Conservation (phyloP, 306 rosid genomes). For the Vicia villosa region DNA sequence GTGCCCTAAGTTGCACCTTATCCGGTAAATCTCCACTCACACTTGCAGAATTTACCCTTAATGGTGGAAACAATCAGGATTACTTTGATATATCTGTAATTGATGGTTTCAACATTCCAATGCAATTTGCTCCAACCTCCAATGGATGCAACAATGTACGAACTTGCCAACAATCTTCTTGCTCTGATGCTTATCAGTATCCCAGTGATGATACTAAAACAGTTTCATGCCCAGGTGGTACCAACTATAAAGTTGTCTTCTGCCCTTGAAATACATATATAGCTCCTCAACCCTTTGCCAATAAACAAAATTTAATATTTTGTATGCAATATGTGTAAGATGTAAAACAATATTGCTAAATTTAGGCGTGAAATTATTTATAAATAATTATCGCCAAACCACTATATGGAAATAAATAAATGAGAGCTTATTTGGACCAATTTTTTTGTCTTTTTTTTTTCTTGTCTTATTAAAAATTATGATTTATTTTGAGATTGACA, state of each 20-base stretch:
- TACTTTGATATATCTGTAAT: background rate
- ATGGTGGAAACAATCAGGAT: background rate
- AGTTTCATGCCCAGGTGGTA: background rate
- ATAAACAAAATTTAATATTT: no score
- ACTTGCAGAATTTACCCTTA: conserved; percentile 5
- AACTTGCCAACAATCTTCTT: background rate
- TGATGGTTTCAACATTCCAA: conserved; percentile 25
- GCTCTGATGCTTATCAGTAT: background rate
- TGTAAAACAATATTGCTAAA: no score
- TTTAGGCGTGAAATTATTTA: no score
- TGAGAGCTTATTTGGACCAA: no score
- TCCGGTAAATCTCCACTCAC: background rate
- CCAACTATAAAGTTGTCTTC: background rate
- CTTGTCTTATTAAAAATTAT: no score
- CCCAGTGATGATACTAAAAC: background rate
- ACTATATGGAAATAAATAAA: no score
- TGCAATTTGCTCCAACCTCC: background rate
- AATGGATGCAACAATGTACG: background rate
- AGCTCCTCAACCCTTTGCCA: no score
- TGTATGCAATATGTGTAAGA: no score
- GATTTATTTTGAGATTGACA: no score
- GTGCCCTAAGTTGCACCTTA: background rate
- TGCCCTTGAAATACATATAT: background rate
- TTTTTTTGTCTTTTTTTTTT: no score
- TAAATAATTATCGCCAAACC: no score